Evolutionary conservation across 345 rosid genomes (phyloP).

Genomic region (Atalantia buxifolia): DNA sequence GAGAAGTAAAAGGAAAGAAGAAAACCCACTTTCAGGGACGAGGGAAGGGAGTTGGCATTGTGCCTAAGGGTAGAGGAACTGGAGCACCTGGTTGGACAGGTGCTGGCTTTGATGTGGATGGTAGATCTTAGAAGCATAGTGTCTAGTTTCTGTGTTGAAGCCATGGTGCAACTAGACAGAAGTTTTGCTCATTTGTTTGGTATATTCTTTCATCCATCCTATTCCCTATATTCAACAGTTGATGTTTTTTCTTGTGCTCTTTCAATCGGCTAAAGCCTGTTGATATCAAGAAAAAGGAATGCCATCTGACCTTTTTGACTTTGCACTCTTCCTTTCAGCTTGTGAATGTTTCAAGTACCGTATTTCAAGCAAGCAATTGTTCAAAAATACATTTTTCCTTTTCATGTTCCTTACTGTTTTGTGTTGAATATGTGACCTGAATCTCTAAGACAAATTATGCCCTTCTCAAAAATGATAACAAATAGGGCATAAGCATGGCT

Average conservation of each 20-base stretch:
- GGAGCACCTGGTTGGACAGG: slow-evolving; percentile 72
- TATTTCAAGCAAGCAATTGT: slow-evolving; percentile 2
- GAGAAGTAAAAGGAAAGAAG: slow-evolving; percentile 56
- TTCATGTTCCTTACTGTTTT: background rate
- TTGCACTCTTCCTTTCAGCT: background rate
- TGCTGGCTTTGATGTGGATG: slow-evolving; percentile 72
- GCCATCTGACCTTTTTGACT: slow-evolving; percentile 10
- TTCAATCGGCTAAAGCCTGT: slow-evolving; percentile 18
- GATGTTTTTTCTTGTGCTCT: background rate
- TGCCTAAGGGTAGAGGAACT: slow-evolving; percentile 58
- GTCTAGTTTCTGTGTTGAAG: slow-evolving; percentile 12
- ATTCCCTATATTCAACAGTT: background rate
- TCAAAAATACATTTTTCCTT: background rate
- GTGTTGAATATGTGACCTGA: background rate
- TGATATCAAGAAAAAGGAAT: background rate
- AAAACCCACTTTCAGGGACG: slow-evolving; percentile 59
- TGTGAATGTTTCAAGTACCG: background rate
- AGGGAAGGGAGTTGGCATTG: slow-evolving; percentile 58
- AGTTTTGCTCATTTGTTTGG: background rate
- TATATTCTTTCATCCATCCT: slow-evolving; percentile 14
- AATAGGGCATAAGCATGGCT: background rate
- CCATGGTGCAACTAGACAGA: background rate
- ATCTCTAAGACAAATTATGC: background rate
- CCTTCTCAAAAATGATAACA: background rate
- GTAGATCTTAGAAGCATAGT: slow-evolving; percentile 38